Conservation (phyloP, 371 early-diverging fungal genomes). For the Rhizopus arrhizus region DNA sequence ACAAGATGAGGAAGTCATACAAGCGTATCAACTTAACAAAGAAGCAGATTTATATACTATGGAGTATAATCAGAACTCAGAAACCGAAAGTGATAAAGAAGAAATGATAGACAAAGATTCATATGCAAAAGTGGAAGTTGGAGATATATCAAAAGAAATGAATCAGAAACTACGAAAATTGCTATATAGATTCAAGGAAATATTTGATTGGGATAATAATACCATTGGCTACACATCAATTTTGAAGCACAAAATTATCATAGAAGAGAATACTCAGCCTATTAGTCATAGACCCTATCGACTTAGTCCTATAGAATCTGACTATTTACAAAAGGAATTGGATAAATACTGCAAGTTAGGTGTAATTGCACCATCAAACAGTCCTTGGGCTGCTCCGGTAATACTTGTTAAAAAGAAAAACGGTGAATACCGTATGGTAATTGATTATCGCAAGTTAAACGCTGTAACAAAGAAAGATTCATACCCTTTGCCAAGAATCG, state of each 20-base stretch:
- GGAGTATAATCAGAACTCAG: too few relatives aligned
- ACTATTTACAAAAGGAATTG: conserved; percentile 18
- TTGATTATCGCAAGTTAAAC: conserved; percentile 52
- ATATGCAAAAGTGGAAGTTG: too few relatives aligned
- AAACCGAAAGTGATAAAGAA: too few relatives aligned
- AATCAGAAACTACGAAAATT: too few relatives aligned
- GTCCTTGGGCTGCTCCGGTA: conserved; percentile 35
- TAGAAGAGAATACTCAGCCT: too few relatives aligned
- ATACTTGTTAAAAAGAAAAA: conserved; percentile 52
- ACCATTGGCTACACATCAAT: not conserved
- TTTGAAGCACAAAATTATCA: too few relatives aligned
- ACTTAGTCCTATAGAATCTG: conserved; percentile 2
- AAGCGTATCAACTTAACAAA: too few relatives aligned
- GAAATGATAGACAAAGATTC: too few relatives aligned
- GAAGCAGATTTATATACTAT: too few relatives aligned
- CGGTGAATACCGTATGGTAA: conserved; percentile 29
- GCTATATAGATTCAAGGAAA: too few relatives aligned
- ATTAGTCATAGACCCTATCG: conserved; percentile 15
- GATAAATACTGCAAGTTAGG: conserved; percentile 15
- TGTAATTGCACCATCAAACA: conserved; percentile 18
- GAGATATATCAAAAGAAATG: too few relatives aligned
- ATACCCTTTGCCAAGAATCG: conserved; percentile 42
- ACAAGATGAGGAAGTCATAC: too few relatives aligned
- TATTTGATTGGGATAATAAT: conserved; percentile 12
- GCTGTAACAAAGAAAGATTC: conserved; percentile 23